phyloP scores from a whole-genome alignment of 164 flowering plant genomes.

The Kingdonia uniflora region DNA sequence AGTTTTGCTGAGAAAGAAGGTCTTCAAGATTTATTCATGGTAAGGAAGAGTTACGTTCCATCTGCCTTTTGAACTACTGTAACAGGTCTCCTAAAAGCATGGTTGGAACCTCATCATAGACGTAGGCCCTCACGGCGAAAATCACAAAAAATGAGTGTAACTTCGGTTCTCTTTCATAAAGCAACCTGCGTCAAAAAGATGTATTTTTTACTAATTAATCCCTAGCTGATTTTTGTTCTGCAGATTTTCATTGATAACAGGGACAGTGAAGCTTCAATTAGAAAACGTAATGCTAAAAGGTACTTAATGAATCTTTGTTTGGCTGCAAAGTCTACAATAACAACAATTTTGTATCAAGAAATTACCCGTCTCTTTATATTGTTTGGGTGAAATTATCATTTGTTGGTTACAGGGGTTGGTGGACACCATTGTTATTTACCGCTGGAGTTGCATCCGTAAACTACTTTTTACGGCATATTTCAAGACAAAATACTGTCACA shows the following conservation, averaged over 20 bases:
- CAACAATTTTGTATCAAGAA: neutral
- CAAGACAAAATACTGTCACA: constrained; percentile 70
- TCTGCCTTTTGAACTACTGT: no score
- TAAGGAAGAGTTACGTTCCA: no score
- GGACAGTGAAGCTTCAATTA: constrained; percentile 37
- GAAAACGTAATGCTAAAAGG: constrained; percentile 42
- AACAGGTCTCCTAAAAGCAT: no score
- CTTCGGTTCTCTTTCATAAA: no score
- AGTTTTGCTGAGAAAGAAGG: no score
- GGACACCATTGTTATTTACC: constrained; percentile 79
- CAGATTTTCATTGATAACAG: constrained; percentile 78
- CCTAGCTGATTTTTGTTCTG: constrained; percentile 11
- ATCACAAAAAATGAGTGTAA: no score
- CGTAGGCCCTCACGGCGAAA: no score
- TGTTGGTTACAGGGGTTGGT: constrained; percentile 73
- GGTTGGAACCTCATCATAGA: no score
- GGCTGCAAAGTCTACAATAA: neutral
- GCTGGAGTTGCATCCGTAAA: constrained; percentile 80
- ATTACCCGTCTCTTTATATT: no score
- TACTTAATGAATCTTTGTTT: neutral
- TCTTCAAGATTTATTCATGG: no score
- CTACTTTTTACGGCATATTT: constrained; percentile 57
- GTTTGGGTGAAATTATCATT: neutral
- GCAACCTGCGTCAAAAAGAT: no score
- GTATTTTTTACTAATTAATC: no score